Evolutionary conservation across 2,329 filamentous ascomycete genomes (phyloP), one percentile per base, ranked within the genome.

Genomic region (Exutisphaerella laricina): DNA sequence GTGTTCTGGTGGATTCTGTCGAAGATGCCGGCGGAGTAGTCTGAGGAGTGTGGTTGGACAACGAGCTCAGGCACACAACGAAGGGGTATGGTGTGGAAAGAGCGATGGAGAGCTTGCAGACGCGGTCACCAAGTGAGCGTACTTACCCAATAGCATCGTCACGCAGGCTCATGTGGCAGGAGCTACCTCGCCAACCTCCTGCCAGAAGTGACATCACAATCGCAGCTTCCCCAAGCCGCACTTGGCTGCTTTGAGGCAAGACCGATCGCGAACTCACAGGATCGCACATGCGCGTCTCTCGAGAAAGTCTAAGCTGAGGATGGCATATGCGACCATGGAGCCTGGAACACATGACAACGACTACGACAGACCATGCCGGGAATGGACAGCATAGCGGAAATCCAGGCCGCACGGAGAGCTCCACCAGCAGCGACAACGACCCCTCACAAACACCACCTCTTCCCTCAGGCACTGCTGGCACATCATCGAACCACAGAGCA

Each of bases 71-170:
- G n/a, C n/a, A n/a, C n/a, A n/a, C n/a, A n/a, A n/a, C n/a, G n/a
- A n/a, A n/a, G n/a, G n/a, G n/a, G n/a, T n/a, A n/a, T n/a, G n/a
- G n/a, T n/a, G n/a, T n/a, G n/a, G n/a, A n/a, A n/a, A n/a, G n/a
- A n/a, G n/a, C 13, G 32, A 20, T 20, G 60, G 30, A 64, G 59
- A 42, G 68, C 54, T 35, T 4, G 39, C 23, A 36, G 26, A 33
- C 28, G 32, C 37, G 23, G 23, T 20, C 10, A 10, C 33, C 33
- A 20, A 36, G 33, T 36, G 8, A 21, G 23, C 23, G 31, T 17
- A 17, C 13, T 20, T 18, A 34, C 31, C n/a, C 23, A 26, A 26
- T 26, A 26, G 12, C 13, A n/a, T 36, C 33, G 33, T 36, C 33
- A 36, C 18, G 18, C 33, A 38, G 7, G 33, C 33, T 14, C n/a